Evolutionary conservation across 1,284 basidiomycete genomes (phyloP).

Genomic region (Entoloma clypeatum): DNA sequence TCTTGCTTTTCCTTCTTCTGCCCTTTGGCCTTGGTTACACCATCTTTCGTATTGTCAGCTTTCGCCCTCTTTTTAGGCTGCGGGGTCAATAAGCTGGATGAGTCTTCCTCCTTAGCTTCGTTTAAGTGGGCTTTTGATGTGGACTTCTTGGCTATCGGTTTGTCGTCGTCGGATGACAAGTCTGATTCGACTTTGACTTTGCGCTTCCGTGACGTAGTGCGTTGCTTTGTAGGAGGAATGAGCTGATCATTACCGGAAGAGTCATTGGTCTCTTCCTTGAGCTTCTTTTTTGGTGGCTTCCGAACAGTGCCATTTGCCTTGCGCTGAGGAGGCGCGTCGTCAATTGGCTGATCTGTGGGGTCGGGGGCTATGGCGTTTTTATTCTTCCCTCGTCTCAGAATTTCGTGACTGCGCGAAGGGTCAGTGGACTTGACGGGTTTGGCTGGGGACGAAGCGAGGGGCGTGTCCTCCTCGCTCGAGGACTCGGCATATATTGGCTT

Average conservation of each 20-base stretch:
- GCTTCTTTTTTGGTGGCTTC: conserved; percentile 61
- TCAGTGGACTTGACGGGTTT: too few relatives aligned
- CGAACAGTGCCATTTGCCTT: conserved; percentile 39
- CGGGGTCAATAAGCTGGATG: conserved; percentile 23
- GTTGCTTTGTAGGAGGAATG: conserved; percentile 42
- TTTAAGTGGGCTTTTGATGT: conserved; percentile 32
- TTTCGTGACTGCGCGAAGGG: too few relatives aligned
- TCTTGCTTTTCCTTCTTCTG: conserved; percentile 56
- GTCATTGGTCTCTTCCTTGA: conserved; percentile 49
- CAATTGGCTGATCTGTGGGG: too few relatives aligned
- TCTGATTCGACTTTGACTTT: conserved; percentile 56
- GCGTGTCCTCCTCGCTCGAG: conserved; percentile 68
- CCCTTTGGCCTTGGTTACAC: conserved; percentile 40
- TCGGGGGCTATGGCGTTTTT: too few relatives aligned
- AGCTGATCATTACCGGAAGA: conserved; percentile 39
- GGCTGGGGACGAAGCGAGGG: conserved; percentile 65
- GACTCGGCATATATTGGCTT: conserved; percentile 46
- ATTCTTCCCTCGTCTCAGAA: too few relatives aligned
- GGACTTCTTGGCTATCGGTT: conserved; percentile 42
- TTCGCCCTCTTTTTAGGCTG: conserved; percentile 38
- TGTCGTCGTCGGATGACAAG: conserved; percentile 40
- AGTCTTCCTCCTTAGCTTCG: conserved; percentile 30
- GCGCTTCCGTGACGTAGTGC: conserved; percentile 40
- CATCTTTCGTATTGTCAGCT: conserved; percentile 31
- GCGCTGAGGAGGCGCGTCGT: conserved; percentile 34